Percentiles rank a stretch among this genome's conserved stretches.
phyloP scores from a whole-genome alignment of 2,329 filamentous ascomycete species.

The Septoria petroselini region DNA sequence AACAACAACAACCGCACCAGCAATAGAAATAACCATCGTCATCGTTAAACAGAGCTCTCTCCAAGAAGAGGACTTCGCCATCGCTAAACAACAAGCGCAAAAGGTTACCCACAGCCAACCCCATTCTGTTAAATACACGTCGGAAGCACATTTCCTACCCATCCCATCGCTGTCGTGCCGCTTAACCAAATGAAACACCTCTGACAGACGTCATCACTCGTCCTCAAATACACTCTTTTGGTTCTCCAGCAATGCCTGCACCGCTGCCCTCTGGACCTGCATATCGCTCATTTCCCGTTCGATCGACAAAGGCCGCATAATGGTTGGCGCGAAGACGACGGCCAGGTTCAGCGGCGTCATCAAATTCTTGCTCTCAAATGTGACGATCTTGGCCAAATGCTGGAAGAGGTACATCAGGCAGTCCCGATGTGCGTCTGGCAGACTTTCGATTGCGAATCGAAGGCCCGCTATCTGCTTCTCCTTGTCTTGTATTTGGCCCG shows the following conservation, averaged over 20 bases:
- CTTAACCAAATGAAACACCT: not conserved
- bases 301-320: constrained; percentile 86
- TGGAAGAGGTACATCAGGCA: constrained; percentile 92
- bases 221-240: constrained; percentile 70
- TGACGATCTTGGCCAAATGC: constrained; percentile 83
- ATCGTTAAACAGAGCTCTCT: not conserved
- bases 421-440: constrained; percentile 81
- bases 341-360: constrained; percentile 97
- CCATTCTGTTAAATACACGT: not conserved
- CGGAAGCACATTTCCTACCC: not conserved
- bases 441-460: constrained; percentile 67
- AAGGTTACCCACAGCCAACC: not conserved
- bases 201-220: constrained; percentile 9
- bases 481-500: constrained; percentile 57
- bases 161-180: not conserved
- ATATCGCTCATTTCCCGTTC: constrained; percentile 96
- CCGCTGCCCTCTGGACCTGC: constrained; percentile 83
- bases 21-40: not conserved
- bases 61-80: not conserved
- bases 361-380: constrained; percentile 78
- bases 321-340: constrained; percentile 95
- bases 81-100: not conserved
- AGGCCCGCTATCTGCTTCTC: constrained; percentile 69
- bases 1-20: too few species aligned
- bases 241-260: constrained; percentile 92